Base-by-base conservation (phyloP, 2,329 filamentous ascomycete species). In the Triangularia verruculosa region DNA sequence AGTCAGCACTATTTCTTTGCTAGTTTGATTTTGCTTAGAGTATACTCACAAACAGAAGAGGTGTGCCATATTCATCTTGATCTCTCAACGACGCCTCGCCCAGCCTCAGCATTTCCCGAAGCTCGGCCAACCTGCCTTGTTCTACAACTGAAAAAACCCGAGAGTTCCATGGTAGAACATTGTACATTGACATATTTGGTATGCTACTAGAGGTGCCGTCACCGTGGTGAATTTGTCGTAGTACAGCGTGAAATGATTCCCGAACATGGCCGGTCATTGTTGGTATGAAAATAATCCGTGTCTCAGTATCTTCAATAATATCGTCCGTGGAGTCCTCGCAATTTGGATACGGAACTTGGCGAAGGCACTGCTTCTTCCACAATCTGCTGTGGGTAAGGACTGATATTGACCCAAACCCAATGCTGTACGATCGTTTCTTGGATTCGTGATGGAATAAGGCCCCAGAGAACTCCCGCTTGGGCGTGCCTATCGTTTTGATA, bases 41-140 rank as follows among this genome's bases (percentile, higher is more conserved):
- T 66, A 52, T 13, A 64, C 66, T 60, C n/a, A 71, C 70, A 54
- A 64, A 61, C 0, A 72, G 60, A 4, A 72, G 51, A 1, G 67
- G 68, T 1, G 64, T 53, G 2, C 68, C 69, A 12, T 54, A 4
- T 52, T 72, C 64, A 25, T 70, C 69, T 24, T 72, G 67, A 22
- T 71, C 70, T 56, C 61, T 61, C 0, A 66, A 55, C 4, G 68
- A 70, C 1, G 69, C 70, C 3, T 59, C 13, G 0, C 63, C 63
- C 0, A 27, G 25, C 22, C 52, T 43, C 0, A 72, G 39, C 67
- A 72, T 61, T 7, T 43, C 47, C n/a, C 54, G 57, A 20, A 65
- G 54, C 17, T 59, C 51, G 2, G 7, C 24, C 22, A 65, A n/a
- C 3, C 47, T 22, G 11, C 63, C 63, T 1, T 58, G 22, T 11